A percentile compares a stretch with the other conserved stretches of the same genome.
phyloP scores from a whole-genome alignment of 306 rosid species.

The Phaseolus lunatus region DNA sequence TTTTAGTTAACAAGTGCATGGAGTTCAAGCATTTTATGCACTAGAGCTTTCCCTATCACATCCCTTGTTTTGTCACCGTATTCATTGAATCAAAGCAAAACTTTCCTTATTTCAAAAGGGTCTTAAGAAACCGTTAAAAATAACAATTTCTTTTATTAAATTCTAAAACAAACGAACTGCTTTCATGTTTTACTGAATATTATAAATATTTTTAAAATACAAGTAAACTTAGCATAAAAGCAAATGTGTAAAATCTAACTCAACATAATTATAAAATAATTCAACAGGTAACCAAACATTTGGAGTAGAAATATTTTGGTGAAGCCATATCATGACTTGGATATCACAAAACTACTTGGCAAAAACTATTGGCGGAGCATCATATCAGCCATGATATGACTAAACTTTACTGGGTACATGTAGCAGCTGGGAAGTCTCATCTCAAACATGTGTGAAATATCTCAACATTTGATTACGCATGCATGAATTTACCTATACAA shows the following conservation, averaged over 20 bases:
- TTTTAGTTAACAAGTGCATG: background rate
- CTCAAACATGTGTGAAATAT: background rate
- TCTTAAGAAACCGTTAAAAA: background rate
- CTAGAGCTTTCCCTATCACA: background rate
- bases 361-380: background rate
- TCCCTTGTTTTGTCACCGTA: background rate
- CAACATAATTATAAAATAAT: too few species aligned
- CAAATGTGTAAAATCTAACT: too few species aligned
- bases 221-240: too few species aligned
- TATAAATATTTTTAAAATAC: too few species aligned
- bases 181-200: too few species aligned
- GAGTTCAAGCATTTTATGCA: background rate
- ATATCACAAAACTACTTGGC: background rate
- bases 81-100: background rate
- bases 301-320: background rate
- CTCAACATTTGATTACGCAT: background rate
- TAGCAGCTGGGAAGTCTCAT: slow-evolving; percentile 1
- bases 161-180: too few species aligned
- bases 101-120: background rate
- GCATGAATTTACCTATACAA: background rate
- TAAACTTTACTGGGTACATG: background rate
- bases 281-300: background rate
- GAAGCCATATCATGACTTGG: too few species aligned
- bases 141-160: too few species aligned
- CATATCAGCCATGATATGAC: background rate